phyloP scores from a whole-genome alignment of 148 eudicot genomes.

The Dianthus caryophyllus region DNA sequence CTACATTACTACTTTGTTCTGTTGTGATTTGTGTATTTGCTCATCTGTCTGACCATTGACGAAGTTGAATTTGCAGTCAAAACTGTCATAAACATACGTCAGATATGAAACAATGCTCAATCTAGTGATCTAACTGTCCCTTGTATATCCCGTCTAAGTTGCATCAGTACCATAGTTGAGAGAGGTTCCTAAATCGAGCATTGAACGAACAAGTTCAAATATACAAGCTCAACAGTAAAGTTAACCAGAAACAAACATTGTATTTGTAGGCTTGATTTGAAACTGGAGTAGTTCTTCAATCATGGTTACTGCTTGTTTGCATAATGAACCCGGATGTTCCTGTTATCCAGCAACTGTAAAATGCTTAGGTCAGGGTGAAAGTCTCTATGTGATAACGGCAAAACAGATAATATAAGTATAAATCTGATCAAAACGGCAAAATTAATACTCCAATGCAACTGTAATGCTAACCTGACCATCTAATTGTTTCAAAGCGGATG shows the following conservation, averaged over 20 bases:
- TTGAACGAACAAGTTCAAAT: no score
- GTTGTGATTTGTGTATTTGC: no score
- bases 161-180: no score
- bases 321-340: conserved; percentile 48
- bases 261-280: not conserved
- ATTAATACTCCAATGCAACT: not conserved
- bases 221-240: not conserved
- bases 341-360: conserved; percentile 49
- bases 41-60: no score
- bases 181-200: no score
- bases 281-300: not conserved
- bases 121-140: no score
- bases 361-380: not conserved
- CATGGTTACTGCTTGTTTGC: conserved; percentile 35
- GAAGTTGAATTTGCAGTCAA: no score
- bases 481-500: conserved; percentile 55
- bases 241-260: not conserved
- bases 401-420: not conserved
- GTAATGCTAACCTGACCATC: conserved; percentile 46
- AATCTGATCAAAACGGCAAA: not conserved
- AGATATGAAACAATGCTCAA: no score
- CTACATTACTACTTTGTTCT: no score
- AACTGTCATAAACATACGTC: no score
- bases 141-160: no score
- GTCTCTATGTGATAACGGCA: not conserved